Evolutionary conservation across 2,329 filamentous ascomycete species (phyloP).

Genomic region (Nemania sp.): DNA sequence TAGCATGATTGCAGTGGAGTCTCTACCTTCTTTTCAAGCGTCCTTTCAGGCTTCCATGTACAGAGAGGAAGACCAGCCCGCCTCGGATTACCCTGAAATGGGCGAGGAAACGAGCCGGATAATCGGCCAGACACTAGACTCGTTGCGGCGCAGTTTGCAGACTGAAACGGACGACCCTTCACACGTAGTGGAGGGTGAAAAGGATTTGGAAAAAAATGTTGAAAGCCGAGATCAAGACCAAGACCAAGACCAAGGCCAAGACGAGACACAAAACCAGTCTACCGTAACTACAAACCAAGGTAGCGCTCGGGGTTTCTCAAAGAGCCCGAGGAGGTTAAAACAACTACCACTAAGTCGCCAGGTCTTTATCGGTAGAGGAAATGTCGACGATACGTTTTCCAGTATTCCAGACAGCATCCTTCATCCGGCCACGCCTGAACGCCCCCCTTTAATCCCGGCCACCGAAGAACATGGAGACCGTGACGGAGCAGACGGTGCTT

Average conservation of each 20-base stretch:
- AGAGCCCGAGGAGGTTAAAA: constrained; percentile 45
- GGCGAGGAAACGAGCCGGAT: constrained; percentile 62
- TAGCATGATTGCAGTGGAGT: constrained; percentile 63
- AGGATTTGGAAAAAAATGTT: constrained; percentile 17
- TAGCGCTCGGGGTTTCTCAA: constrained; percentile 28
- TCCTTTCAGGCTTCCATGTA: constrained; percentile 48
- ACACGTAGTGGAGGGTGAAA: constrained; percentile 21
- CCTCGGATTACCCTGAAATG: constrained; percentile 49
- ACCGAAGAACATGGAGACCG: constrained; percentile 19
- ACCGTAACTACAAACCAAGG: constrained; percentile 8
- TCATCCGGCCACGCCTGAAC: constrained; percentile 40
- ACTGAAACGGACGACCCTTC: constrained; percentile 28
- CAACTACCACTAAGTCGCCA: constrained; percentile 42
- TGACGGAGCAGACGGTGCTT: constrained; percentile 43
- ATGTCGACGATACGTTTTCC: constrained; percentile 44
- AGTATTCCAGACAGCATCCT: constrained; percentile 43
- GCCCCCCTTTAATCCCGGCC: constrained; percentile 31
- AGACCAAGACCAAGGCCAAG: constrained; percentile 12
- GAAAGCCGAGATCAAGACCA: constrained; percentile 14
- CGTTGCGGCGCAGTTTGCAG: constrained; percentile 47
- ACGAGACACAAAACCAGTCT: constrained; percentile 12
- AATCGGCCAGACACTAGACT: constrained; percentile 59
- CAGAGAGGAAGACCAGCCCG: constrained; percentile 45
- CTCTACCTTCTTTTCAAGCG: constrained; percentile 52
- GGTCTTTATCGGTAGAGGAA: constrained; percentile 41